A percentile compares a stretch with the other conserved stretches of the same genome.
These are phyloP conservation scores for Cyberlindnera bimundalis DNA, from an alignment of 805 yeast species.

Conservation along the genomic window DNA sequence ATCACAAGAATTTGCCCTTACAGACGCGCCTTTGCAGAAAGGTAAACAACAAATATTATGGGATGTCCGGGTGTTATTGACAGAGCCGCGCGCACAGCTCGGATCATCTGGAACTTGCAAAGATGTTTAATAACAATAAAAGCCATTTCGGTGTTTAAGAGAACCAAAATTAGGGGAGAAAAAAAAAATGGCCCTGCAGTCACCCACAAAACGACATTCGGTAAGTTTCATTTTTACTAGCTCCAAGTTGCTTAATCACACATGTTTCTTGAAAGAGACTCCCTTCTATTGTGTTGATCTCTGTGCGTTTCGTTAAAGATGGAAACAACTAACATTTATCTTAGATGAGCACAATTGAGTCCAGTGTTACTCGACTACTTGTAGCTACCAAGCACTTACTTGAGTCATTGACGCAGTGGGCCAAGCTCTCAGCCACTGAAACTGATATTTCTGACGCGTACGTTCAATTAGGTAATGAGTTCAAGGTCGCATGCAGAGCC, in stretches of 20 bases:
- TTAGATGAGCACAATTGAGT: constrained; percentile 57
- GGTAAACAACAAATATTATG: constrained; percentile 10
- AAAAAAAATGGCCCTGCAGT: constrained; percentile 10
- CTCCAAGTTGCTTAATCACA: neutral
- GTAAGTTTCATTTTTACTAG: constrained; percentile 15
- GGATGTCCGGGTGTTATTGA: constrained; percentile 8
- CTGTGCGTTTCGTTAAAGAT: too few species aligned
- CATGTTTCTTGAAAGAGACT: neutral
- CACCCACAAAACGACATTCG: constrained; percentile 28
- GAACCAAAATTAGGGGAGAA: neutral
- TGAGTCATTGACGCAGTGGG: constrained; percentile 90
- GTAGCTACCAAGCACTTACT: constrained; percentile 86
- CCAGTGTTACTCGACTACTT: constrained; percentile 72
- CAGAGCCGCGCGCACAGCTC: neutral
- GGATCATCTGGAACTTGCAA: too few species aligned
- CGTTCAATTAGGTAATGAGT: constrained; percentile 91
- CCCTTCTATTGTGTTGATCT: neutral
- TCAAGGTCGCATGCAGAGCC: constrained; percentile 78
- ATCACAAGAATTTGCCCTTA: too few species aligned
- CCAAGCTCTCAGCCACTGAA: constrained; percentile 73
- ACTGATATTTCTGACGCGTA: constrained; percentile 85
- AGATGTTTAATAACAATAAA: too few species aligned
- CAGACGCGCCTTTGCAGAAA: constrained; percentile 3
- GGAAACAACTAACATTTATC: constrained; percentile 2
- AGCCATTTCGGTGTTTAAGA: too few species aligned